Percentiles rank a stretch among this genome's conserved stretches.
Conservation (phyloP, 352 stramenopile species). For the Globisporangium splendens region DNA sequence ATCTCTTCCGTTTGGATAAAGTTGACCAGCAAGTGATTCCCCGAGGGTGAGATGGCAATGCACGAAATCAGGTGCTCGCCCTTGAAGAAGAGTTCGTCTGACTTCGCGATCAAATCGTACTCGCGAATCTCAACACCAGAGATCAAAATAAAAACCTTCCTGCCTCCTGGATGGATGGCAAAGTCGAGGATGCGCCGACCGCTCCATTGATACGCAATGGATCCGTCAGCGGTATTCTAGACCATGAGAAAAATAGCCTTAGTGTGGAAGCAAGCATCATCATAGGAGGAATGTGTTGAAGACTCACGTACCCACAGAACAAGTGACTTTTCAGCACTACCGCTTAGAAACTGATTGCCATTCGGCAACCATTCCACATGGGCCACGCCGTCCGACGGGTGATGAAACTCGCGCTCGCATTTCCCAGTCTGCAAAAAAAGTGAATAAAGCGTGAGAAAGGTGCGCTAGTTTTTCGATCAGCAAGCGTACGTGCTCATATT, state of each 20-base stretch:
- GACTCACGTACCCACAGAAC: constrained; percentile 69
- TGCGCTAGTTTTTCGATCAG: too few relatives aligned
- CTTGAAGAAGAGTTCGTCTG: constrained; percentile 54
- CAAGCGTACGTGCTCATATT: too few relatives aligned
- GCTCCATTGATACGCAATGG: constrained; percentile 65
- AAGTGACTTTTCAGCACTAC: constrained; percentile 69
- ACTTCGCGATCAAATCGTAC: constrained; percentile 57
- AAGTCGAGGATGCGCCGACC: constrained; percentile 59
- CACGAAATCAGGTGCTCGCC: constrained; percentile 51
- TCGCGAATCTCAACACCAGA: constrained; percentile 52
- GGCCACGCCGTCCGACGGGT: constrained; percentile 46
- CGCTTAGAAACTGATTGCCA: constrained; percentile 62
- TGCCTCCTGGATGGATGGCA: constrained; percentile 48
- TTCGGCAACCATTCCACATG: constrained; percentile 54
- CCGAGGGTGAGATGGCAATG: constrained; percentile 40
- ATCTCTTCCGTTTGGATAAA: constrained; percentile 63
- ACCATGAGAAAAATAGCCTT: not conserved
- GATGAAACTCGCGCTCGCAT: constrained; percentile 49
- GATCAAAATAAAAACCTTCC: constrained; percentile 54
- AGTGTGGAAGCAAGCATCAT: not conserved
- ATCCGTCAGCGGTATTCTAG: constrained; percentile 49
- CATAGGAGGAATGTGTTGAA: not conserved
- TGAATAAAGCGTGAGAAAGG: too few relatives aligned
- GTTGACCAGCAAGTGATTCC: constrained; percentile 56
- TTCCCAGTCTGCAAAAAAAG: constrained; percentile 33